Evolutionary conservation across 2,329 filamentous ascomycete genomes (phyloP).

Genomic region (Ophiocordyceps sinensis): DNA sequence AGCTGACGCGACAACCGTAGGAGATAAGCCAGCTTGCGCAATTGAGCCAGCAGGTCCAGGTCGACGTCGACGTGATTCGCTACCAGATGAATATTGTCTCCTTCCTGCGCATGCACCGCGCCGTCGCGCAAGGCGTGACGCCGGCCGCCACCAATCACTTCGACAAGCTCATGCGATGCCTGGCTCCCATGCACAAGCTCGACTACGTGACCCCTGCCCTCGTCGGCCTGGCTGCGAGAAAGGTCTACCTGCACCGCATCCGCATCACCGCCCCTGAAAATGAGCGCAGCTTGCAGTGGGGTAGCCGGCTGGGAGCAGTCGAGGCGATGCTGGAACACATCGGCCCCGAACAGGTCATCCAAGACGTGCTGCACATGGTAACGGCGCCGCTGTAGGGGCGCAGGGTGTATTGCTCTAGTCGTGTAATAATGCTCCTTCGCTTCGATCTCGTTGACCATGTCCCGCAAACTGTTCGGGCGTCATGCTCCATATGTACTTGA

Average conservation of each 20-base stretch:
- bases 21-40: slow-evolving; percentile 46
- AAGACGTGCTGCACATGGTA: slow-evolving; percentile 46
- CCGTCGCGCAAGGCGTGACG: slow-evolving; percentile 64
- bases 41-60: slow-evolving; percentile 41
- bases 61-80: slow-evolving; percentile 63
- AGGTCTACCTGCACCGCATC: slow-evolving; percentile 80
- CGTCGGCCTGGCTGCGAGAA: slow-evolving; percentile 66
- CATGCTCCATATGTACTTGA: not conserved
- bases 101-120: slow-evolving; percentile 78
- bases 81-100: slow-evolving; percentile 82
- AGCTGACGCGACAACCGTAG: slow-evolving; percentile 11
- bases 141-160: slow-evolving; percentile 70
- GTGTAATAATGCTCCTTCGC: not conserved
- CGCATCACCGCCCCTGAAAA: slow-evolving; percentile 51
- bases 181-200: slow-evolving; percentile 70
- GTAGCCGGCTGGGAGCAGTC: slow-evolving; percentile 61
- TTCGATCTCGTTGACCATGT: not conserved
- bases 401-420: slow-evolving; percentile 3
- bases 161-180: slow-evolving; percentile 49
- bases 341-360: slow-evolving; percentile 47
- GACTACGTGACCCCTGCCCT: slow-evolving; percentile 74
- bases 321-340: slow-evolving; percentile 48
- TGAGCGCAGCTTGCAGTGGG: slow-evolving; percentile 88
- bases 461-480: not conserved
- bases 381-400: slow-evolving; percentile 28